Evolutionary conservation across 1,139 yeast species (phyloP).

Genomic region (Meyerozyma athensensis): DNA sequence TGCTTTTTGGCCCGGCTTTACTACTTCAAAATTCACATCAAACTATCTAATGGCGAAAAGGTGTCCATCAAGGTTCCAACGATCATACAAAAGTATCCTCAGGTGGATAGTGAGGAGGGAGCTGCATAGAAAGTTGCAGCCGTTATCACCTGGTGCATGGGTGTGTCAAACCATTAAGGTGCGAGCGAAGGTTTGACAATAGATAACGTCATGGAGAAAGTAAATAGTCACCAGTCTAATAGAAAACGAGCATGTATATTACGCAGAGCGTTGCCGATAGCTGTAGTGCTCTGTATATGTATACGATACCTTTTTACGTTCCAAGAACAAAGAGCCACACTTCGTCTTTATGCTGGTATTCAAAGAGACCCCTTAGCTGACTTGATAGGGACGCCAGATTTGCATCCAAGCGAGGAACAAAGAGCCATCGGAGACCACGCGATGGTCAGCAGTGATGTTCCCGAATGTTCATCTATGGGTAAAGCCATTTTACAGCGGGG

Average conservation of each 20-base stretch:
- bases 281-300: not conserved
- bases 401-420: slow-evolving; percentile 28
- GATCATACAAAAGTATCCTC: slow-evolving; percentile 16
- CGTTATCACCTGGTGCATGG: not conserved
- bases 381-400: slow-evolving; percentile 30
- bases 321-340: not conserved
- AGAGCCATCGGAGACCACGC: slow-evolving; percentile 37
- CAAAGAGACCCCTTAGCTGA: slow-evolving; percentile 25
- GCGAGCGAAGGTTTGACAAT: no score
- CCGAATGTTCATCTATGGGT: slow-evolving; percentile 68
- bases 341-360: not conserved
- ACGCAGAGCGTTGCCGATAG: no score
- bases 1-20: slow-evolving; percentile 34
- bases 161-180: no score
- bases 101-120: no score
- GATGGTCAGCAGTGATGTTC: slow-evolving; percentile 76
- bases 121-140: no score
- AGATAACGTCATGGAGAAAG: no score
- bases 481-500: slow-evolving; percentile 56
- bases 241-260: no score
- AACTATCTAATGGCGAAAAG: slow-evolving; percentile 25
- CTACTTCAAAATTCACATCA: slow-evolving; percentile 27
- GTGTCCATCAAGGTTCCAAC: slow-evolving; percentile 30
- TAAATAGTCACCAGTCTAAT: no score
- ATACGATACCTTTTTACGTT: not conserved